Base-by-base conservation (phyloP, 441 rosid genomes). In the Adansonia gregorii region DNA sequence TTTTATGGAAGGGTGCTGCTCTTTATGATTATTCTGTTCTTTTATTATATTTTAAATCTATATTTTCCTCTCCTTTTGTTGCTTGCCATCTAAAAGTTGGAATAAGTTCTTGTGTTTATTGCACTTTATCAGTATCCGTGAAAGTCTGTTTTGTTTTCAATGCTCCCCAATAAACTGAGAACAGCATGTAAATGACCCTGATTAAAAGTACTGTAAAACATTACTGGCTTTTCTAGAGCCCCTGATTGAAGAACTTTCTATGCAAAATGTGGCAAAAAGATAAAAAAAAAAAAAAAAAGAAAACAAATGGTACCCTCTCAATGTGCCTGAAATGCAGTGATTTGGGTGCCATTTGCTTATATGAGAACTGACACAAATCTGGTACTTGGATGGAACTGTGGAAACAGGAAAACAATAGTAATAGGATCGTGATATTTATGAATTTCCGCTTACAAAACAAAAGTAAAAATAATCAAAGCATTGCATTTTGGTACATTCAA, bases 91-190 rank as follows among this genome's bases (percentile, higher is more conserved):
- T 76, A 75, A 83, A 81, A 75, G 63, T 78, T 74, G 87, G 90
- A 90, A 90, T 87, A 86, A 84, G 85, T 90, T 88, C 91, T 81
- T 83, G 74, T 77, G 85, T 81, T 84, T 79, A 82, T 86, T 87
- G 87, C 90, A 82, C 85, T 75, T 69, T 81, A 83, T 75, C 83
- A 56, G 84, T 73, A 82, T 83, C 84, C 76, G 79, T 70, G 81
- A 82, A 80, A 86, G 82, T 71, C 83, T 85, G 86, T 85, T 83
- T 81, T 78, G 86, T 89, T 78, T 83, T 88, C 75, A 80, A 80
- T 83, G 86, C 78, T 39, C 52, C 82, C 77, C 67, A 78, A 74
- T 72, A 77, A n/a, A 51, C 82, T 6, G 79, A 75, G 87, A 84
- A 41, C 8, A 76, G 77, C 87, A 80, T 78, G 82, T 74, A 78